Base-by-base conservation (phyloP, 2,329 filamentous ascomycete species). In the Didymella lethalis region DNA sequence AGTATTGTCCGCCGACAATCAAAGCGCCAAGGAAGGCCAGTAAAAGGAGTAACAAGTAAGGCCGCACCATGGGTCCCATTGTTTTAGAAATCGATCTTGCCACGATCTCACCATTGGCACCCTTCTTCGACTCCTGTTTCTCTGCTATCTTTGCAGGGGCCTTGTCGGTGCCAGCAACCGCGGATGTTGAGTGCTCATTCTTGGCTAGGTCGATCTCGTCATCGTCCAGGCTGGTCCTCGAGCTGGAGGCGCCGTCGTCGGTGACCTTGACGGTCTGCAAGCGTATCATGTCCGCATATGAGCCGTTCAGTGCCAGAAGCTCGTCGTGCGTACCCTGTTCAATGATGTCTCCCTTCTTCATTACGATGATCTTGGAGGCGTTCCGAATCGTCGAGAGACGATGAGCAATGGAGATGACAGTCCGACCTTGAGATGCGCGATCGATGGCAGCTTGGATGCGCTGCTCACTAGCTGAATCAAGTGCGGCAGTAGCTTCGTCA, bases 401-500 rank as follows among this genome's bases (percentile, higher is more conserved):
- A 61, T 78, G 76, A 14, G 77, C 77, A 16, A 79, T 78, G 0
- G 75, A 71, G 20, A 79, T 72, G 6, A 77, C 70, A 2, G 77
- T 79, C 10, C 76, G 64, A 6, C 75, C 74, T 23, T 66, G 46
- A 4, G 73, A 72, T 16, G 71, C 72, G 18, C 65, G 66, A 18
- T 76, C 74, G 25, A 78, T 75, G 3, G 76, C 75, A 41, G 61
- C 64, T 65, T 86, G 83, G 43, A 88, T 86, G 4, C 81, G 78
- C 44, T 78, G 78, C 66, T 88, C 86, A 46, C 82, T 86, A 2
- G 80, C 80, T 14, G 85, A 86, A 67, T 89, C 86, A 0, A 89
- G 78, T 1, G 86, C 81, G 0, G 85, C 82, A 1, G 86, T 89
- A 2, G 86, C 86, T 67, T 89, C 86, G 44, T 89, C 87, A 2